phyloP scores from a whole-genome alignment of 2,329 filamentous ascomycete species.

The Teratosphaeriaceae sp. region DNA sequence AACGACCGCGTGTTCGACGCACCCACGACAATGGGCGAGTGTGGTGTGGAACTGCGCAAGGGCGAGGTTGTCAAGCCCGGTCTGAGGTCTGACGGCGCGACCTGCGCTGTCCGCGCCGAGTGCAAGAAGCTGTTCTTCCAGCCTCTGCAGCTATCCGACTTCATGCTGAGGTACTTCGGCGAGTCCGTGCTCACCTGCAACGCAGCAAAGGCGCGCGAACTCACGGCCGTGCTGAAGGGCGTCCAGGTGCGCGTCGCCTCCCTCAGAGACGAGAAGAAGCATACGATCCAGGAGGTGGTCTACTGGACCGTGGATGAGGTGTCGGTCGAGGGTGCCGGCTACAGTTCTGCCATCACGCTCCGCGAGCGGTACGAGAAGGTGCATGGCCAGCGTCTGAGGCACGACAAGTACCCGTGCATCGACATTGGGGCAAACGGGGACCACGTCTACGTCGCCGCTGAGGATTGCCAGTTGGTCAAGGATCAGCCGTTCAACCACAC shows the following conservation, averaged over 20 bases:
- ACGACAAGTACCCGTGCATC: background rate
- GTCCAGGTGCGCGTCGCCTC: background rate
- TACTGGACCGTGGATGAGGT: background rate
- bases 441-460: conserved; percentile 1
- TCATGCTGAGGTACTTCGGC: background rate
- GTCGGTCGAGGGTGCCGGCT: background rate
- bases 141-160: background rate
- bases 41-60: background rate
- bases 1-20: too few relatives aligned
- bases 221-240: background rate
- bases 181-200: background rate
- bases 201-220: background rate
- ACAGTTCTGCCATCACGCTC: background rate
- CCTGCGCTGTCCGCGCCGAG: background rate
- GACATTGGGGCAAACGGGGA: background rate
- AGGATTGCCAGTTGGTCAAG: background rate
- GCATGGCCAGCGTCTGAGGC: background rate
- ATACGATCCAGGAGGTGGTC: background rate
- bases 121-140: conserved; percentile 1
- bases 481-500: conserved; percentile 1
- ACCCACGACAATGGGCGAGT: too few relatives aligned
- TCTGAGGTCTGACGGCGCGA: background rate
- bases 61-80: background rate
- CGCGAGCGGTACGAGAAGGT: background rate
- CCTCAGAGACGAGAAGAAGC: background rate